Base-by-base conservation (phyloP, 1,284 basidiomycete genomes). In the Athelia sp. region DNA sequence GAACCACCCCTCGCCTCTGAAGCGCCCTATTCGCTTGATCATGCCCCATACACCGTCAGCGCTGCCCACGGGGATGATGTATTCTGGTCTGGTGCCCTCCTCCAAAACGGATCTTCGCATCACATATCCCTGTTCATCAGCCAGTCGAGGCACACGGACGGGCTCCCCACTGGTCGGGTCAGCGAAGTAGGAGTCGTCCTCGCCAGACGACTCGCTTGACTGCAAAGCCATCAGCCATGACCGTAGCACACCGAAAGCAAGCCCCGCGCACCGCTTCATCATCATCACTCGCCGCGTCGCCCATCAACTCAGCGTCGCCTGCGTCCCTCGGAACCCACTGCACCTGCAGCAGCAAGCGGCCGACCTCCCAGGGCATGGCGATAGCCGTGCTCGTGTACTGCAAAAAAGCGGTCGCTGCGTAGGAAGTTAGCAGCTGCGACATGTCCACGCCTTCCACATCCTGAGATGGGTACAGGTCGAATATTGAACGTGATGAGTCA, bases 311-410 rank as follows among this genome's bases (percentile, higher is more conserved):
- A 46, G 65, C 64, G 36, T 76, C 74, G 10, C 75, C 73, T 3
- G 76, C 77, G 58, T 88, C 82, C 56, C 82, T 73, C 50, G 96
- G 96, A 18, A 98, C 85, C 87, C 94, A 99, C 62, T 99, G 97
- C 21, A 98, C 87, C 69, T 99, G 97, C n/a, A 98, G 74, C 43
- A 99, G 75, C 15, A 93, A 77, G 72, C 96, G 98, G 43, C 90
- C 95, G 1, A 98, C 95, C 65, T 99, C 96, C 81, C 96, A 95
- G 13, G 97, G 96, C 87, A 96, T 96, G 6, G 88, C 91, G 53
- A 97, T 79, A 2, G 90, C 93, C 14, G 86, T 87, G 46, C 84
- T 87, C 8, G 89, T 78, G 67, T 93, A 97, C 56, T 90, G 82
- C 48, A 92, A 66, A 17, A 90, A 64, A 3, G 81, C 82, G 4